Conservation (phyloP, 495 filamentous ascomycete genomes). For the Aspergillus bridgeri region DNA sequence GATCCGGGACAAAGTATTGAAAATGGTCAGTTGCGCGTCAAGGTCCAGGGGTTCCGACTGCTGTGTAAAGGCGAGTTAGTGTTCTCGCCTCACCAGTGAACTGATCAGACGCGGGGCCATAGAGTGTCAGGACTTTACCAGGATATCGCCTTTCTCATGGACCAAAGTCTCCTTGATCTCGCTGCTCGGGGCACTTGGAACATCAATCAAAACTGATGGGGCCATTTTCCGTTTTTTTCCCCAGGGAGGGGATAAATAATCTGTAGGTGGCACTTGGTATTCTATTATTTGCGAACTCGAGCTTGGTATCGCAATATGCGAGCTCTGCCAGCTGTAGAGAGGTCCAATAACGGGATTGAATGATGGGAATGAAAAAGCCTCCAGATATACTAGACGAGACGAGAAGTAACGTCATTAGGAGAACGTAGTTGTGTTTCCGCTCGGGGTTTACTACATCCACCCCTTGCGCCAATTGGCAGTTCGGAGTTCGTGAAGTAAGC, state of each 20-base stretch:
- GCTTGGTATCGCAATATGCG: too few species aligned
- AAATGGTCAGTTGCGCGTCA: not conserved
- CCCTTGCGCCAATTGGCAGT: not conserved
- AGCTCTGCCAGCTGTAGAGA: too few species aligned
- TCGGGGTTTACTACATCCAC: not conserved
- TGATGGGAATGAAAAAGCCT: conserved; percentile 2
- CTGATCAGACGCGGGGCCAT: conserved; percentile 1
- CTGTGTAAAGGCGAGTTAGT: conserved; percentile 1
- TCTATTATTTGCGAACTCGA: not conserved
- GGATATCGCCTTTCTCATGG: not conserved
- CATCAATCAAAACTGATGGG: conserved; percentile 1
- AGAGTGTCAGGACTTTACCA: not conserved
- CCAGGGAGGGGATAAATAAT: not conserved
- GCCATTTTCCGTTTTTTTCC: not conserved
- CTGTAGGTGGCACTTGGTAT: not conserved
- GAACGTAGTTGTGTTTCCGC: not conserved
- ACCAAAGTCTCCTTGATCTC: not conserved
- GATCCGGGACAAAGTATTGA: conserved; percentile 5
- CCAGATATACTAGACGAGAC: not conserved
- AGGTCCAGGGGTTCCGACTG: not conserved
- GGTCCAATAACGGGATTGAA: too few species aligned
- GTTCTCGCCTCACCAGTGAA: not conserved
- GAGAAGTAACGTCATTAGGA: not conserved
- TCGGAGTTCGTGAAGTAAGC: conserved; percentile 2
- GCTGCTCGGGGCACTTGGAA: not conserved